These are phyloP conservation scores for Termitomyces sp. DNA, from an alignment of 768 basidiomycete genomes.

Conservation along the genomic window DNA sequence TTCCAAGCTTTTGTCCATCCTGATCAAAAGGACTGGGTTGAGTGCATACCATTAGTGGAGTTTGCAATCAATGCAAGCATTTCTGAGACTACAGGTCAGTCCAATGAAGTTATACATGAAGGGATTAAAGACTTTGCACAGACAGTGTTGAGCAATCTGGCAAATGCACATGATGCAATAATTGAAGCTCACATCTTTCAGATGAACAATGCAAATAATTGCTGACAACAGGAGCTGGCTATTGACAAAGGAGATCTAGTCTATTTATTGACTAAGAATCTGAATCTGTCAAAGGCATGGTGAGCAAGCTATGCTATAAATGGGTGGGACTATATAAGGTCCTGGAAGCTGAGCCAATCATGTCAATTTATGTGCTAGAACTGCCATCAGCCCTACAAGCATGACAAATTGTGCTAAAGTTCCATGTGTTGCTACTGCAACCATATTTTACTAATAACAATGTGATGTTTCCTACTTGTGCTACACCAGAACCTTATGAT, in stretches of 20 bases:
- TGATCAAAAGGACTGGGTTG: no score
- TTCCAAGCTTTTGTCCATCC: no score
- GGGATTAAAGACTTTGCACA: neutral
- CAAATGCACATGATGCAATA: neutral
- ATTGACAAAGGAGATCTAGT: neutral
- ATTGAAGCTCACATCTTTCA: neutral
- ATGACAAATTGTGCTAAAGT: conserved; percentile 10
- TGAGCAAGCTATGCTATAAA: conserved; percentile 26
- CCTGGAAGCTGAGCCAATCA: neutral
- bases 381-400: no score
- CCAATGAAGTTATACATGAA: neutral
- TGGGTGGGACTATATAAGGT: conserved; percentile 33
- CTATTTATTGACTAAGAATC: neutral
- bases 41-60: no score
- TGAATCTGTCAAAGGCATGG: neutral
- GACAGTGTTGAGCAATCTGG: neutral
- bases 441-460: conserved; percentile 22
- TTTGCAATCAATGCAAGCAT: no score
- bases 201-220: neutral
- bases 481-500: no score
- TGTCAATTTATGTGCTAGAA: no score
- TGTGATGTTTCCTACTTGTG: no score
- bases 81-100: no score
- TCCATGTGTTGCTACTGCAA: conserved; percentile 27
- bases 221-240: no score